Percentiles rank a stretch among this genome's conserved stretches.
phyloP scores from a whole-genome alignment of 192 early-diverging fungal genomes.

The Coemansia reversa region DNA sequence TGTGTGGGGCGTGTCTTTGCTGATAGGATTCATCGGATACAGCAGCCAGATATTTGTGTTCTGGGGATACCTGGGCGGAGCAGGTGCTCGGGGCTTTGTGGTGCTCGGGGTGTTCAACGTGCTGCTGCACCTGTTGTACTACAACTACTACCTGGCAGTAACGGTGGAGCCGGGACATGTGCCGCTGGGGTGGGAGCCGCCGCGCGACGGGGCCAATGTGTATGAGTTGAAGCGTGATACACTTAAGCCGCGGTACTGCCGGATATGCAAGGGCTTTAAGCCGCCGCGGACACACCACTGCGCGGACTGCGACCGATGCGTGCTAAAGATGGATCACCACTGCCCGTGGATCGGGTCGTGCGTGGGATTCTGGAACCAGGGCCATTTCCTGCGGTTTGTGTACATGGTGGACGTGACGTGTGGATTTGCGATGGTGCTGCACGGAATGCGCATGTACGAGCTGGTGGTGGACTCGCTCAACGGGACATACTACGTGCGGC shows the following conservation, averaged over 20 bases:
- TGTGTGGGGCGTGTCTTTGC: conserved; percentile 58
- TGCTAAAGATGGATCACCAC: conserved; percentile 86
- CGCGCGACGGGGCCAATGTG: conserved; percentile 43
- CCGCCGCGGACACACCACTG: conserved; percentile 83
- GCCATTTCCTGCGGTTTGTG: conserved; percentile 70
- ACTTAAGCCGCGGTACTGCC: conserved; percentile 69
- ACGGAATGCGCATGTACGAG: conserved; percentile 77
- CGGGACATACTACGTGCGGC: conserved; percentile 58
- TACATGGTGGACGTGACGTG: conserved; percentile 64
- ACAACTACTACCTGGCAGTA: conserved; percentile 84
- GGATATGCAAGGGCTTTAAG: conserved; percentile 64
- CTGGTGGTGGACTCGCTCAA: conserved; percentile 48
- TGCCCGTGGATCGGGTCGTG: conserved; percentile 90
- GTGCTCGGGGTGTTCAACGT: conserved; percentile 77
- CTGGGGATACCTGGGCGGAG: conserved; percentile 57
- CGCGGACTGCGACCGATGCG: conserved; percentile 68
- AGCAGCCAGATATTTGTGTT: conserved; percentile 64
- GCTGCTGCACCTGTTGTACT: conserved; percentile 70
- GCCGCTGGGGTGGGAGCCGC: conserved; percentile 56
- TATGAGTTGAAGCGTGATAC: conserved; percentile 69
- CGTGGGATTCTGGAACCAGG: conserved; percentile 75
- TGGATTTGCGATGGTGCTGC: conserved; percentile 68
- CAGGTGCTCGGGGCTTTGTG: conserved; percentile 35
- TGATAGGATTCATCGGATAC: conserved; percentile 64
- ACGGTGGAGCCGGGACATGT: conserved; percentile 79